phyloP scores from a whole-genome alignment of 2,329 filamentous ascomycete species.

The Didymella segeticola region DNA sequence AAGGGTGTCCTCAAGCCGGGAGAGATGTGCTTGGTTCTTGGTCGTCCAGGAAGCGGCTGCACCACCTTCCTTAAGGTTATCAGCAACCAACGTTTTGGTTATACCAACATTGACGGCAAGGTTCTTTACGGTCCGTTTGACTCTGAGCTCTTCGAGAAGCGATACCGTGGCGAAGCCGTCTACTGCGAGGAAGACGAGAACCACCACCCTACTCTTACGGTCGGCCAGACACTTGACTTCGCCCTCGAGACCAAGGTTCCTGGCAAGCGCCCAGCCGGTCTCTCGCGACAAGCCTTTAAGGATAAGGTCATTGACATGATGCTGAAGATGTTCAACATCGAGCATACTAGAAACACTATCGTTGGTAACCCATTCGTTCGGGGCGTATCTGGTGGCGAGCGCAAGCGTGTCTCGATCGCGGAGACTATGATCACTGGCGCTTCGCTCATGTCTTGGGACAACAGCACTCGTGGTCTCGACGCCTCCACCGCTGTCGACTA shows the following conservation, averaged over 20 bases:
- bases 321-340: constrained; percentile 92
- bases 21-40: constrained; percentile 87
- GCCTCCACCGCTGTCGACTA: constrained; percentile 59
- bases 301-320: constrained; percentile 75
- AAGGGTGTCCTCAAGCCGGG: constrained; percentile 67
- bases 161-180: constrained; percentile 80
- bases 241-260: constrained; percentile 86
- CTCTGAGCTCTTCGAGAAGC: constrained; percentile 70
- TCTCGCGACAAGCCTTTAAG: constrained; percentile 78
- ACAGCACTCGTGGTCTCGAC: constrained; percentile 57
- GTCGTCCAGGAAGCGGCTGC: constrained; percentile 70
- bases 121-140: constrained; percentile 79
- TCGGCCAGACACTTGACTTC: constrained; percentile 85
- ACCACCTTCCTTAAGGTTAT: constrained; percentile 63
- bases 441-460: constrained; percentile 71
- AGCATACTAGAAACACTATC: constrained; percentile 83
- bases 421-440: constrained; percentile 80
- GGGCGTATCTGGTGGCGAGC: constrained; percentile 79
- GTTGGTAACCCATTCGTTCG: constrained; percentile 81
- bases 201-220: constrained; percentile 83
- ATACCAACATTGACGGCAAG: constrained; percentile 70
- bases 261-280: constrained; percentile 75
- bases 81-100: constrained; percentile 63
- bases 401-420: constrained; percentile 81
- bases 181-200: constrained; percentile 89